A percentile compares a stretch with the other conserved stretches of the same genome.
These are phyloP conservation scores for Sideroxylon spinosum DNA, from an alignment of 179 eudicot genomes.

Conservation along the genomic window DNA sequence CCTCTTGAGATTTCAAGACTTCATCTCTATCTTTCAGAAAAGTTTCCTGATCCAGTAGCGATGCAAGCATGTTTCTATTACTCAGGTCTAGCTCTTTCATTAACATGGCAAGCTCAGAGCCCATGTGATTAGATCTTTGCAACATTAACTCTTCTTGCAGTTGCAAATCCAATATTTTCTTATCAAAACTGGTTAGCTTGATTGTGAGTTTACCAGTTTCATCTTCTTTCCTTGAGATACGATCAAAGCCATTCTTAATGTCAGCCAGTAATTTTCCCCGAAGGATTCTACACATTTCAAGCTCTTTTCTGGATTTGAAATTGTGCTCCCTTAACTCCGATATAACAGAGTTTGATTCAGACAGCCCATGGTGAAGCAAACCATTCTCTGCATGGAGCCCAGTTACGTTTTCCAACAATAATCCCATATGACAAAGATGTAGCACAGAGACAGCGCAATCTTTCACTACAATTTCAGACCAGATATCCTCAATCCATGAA, in stretches of 20 bases:
- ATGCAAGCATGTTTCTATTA: constrained; percentile 33
- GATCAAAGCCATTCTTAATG: constrained; percentile 59
- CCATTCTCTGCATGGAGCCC: constrained; percentile 73
- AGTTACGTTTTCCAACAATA: constrained; percentile 54
- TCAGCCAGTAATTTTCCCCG: constrained; percentile 67
- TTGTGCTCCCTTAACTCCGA: constrained; percentile 64
- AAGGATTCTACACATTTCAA: constrained; percentile 51
- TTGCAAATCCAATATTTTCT: constrained; percentile 60
- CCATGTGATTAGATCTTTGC: constrained; percentile 60
- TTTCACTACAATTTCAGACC: constrained; percentile 73
- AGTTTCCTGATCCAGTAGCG: constrained; percentile 50
- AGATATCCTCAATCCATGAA: constrained; percentile 67
- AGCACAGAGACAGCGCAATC: constrained; percentile 73
- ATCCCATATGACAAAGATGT: constrained; percentile 79
- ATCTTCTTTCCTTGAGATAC: constrained; percentile 56
- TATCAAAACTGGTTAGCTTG: constrained; percentile 51
- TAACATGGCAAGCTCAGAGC: constrained; percentile 52
- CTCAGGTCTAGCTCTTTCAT: constrained; percentile 54
- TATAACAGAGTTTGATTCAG: constrained; percentile 58
- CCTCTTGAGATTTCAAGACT: constrained; percentile 38
- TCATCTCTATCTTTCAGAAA: constrained; percentile 45
- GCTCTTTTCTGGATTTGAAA: constrained; percentile 51
- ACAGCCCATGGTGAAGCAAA: constrained; percentile 53
- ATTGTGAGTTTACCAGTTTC: constrained; percentile 46
- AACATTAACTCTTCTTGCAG: constrained; percentile 70